phyloP scores from a whole-genome alignment of 257 asterid genomes.

The Solanum clarkiae region DNA sequence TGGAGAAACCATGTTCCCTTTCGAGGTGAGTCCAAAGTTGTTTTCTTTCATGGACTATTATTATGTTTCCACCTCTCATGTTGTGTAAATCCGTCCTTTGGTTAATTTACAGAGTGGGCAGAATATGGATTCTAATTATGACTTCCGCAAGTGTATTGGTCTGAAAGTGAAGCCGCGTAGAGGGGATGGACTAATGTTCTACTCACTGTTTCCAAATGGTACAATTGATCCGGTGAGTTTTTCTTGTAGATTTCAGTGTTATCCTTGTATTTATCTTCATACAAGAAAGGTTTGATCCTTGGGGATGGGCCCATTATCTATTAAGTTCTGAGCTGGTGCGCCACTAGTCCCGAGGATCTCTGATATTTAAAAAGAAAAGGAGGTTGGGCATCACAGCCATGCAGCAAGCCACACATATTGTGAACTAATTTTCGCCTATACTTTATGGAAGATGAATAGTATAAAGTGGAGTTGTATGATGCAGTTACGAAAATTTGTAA shows the following conservation, averaged over 20 bases:
- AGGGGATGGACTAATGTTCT: constrained; percentile 95
- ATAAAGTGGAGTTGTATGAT: not conserved
- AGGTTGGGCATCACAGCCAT: not conserved
- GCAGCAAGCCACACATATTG: not conserved
- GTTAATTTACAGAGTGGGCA: constrained; percentile 46
- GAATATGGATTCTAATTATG: constrained; percentile 59
- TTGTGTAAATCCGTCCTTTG: not conserved
- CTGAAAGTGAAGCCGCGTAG: constrained; percentile 74
- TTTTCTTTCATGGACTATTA: not conserved
- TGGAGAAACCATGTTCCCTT: constrained; percentile 97
- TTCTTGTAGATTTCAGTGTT: not conserved
- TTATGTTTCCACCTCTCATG: not conserved
- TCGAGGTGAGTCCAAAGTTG: constrained; percentile 37
- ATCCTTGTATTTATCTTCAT: not conserved
- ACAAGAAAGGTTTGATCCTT: not conserved
- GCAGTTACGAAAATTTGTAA: not conserved
- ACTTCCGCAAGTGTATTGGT: constrained; percentile 59
- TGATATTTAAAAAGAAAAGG: not conserved
- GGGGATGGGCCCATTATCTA: not conserved
- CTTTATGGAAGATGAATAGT: not conserved
- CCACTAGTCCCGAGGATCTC: not conserved
- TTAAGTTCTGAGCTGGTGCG: not conserved
- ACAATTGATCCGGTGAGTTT: constrained; percentile 77
- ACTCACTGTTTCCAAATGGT: constrained; percentile 70
- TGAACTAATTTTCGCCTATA: not conserved